Conservation (phyloP, 257 asterid species). For the Salvia miltiorrhiza region DNA sequence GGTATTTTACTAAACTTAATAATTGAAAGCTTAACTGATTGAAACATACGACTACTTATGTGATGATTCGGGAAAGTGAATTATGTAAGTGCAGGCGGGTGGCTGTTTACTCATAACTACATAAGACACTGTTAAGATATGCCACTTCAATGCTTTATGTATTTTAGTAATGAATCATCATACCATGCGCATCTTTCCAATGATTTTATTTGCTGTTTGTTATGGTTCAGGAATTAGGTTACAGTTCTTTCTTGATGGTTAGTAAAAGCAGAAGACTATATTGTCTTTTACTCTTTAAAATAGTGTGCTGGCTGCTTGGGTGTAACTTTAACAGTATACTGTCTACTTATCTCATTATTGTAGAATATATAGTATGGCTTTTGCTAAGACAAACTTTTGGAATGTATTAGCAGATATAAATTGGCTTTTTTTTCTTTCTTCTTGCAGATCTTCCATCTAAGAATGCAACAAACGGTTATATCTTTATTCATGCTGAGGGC, state of each 20-base stretch:
- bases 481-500: slow-evolving; percentile 98
- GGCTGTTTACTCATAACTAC: background rate
- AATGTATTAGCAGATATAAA: background rate
- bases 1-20: background rate
- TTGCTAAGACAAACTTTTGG: slow-evolving; percentile 4
- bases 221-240: background rate
- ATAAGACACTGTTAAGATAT: background rate
- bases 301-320: background rate
- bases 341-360: background rate
- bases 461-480: slow-evolving; percentile 79
- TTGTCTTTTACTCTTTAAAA: too few species aligned
- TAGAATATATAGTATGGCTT: background rate
- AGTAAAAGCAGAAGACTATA: background rate
- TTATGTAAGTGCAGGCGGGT: background rate
- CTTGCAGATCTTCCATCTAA: slow-evolving; percentile 76
- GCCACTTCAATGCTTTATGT: background rate
- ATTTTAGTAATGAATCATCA: background rate
- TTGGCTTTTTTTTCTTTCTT: slow-evolving; percentile 11
- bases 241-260: background rate
- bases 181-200: too few species aligned
- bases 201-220: background rate
- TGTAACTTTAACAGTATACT: background rate
- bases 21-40: background rate
- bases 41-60: background rate
- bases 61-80: background rate